Evolutionary conservation across 192 early-diverging fungal species (phyloP).

Genomic region (Chytriomyces hyalinus): DNA sequence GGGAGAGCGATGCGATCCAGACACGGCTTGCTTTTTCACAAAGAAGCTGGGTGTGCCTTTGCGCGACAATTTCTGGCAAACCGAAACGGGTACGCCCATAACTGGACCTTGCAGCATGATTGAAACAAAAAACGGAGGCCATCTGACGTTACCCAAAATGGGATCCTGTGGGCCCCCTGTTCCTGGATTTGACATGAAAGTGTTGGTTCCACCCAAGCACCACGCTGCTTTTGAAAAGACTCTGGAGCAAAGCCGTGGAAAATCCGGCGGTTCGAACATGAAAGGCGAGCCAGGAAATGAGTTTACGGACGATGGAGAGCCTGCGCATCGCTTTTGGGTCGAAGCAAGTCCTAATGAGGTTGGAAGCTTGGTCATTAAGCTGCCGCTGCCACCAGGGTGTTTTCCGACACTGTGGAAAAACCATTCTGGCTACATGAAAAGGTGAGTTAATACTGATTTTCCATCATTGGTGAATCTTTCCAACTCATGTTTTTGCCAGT

Average conservation of each 20-base stretch:
- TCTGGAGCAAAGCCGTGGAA: neutral
- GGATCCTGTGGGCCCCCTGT: constrained; percentile 81
- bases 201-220: constrained; percentile 46
- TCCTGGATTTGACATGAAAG: constrained; percentile 77
- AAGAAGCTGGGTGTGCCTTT: constrained; percentile 59
- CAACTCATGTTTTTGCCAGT: constrained; percentile 10
- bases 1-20: constrained; percentile 83
- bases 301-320: neutral
- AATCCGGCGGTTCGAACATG: neutral
- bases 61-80: constrained; percentile 88
- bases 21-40: constrained; percentile 65
- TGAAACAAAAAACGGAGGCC: neutral
- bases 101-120: constrained; percentile 69
- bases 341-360: constrained; percentile 60
- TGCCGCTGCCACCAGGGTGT: constrained; percentile 82
- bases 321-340: constrained; percentile 3
- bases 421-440: constrained; percentile 67
- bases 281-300: constrained; percentile 14
- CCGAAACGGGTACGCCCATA: constrained; percentile 83
- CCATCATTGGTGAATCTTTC: neutral
- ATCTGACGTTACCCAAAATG: constrained; percentile 42
- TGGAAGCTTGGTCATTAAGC: constrained; percentile 77
- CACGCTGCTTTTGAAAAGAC: constrained; percentile 6
- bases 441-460: neutral
- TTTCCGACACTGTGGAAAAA: constrained; percentile 83